Percentiles rank a stretch among this genome's conserved stretches.
phyloP scores from a whole-genome alignment of 192 early-diverging fungal species.

The Backusella parvicylindrica region DNA sequence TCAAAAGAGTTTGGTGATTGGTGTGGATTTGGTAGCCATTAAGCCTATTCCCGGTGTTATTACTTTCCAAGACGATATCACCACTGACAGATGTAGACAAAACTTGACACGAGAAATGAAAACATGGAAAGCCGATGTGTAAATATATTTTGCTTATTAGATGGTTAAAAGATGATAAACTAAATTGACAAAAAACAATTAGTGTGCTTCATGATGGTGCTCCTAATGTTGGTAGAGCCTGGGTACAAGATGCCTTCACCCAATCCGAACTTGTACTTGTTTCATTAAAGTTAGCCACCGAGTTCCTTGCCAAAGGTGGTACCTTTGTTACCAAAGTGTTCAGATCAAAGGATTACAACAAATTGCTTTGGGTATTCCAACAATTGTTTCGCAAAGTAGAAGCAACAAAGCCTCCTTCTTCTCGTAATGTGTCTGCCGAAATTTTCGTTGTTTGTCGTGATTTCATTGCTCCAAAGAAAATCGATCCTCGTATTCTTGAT shows the following conservation, averaged over 20 bases:
- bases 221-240: conserved; percentile 95
- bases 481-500: conserved; percentile 92
- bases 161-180: not conserved
- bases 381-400: conserved; percentile 95
- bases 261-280: conserved; percentile 92
- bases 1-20: conserved; percentile 88
- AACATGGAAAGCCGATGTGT: conserved; percentile 98
- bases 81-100: conserved; percentile 87
- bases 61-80: conserved; percentile 96
- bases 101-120: conserved; percentile 87
- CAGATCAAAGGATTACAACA: conserved; percentile 99
- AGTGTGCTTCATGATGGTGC: conserved; percentile 98
- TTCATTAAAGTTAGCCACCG: conserved; percentile 89
- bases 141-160: conserved; percentile 20
- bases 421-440: conserved; percentile 98
- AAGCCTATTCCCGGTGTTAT: conserved; percentile 95
- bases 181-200: not conserved
- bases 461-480: conserved; percentile 90
- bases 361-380: conserved; percentile 97
- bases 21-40: conserved; percentile 94
- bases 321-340: conserved; percentile 99
- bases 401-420: conserved; percentile 97
- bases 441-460: conserved; percentile 98
- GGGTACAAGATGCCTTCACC: conserved; percentile 95
- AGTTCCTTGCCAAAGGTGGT: conserved; percentile 89